A percentile compares a stretch with the other conserved stretches of the same genome.
These are phyloP conservation scores for Fomes fomentarius DNA, from an alignment of 1,284 basidiomycete genomes.

Conservation along the genomic window DNA sequence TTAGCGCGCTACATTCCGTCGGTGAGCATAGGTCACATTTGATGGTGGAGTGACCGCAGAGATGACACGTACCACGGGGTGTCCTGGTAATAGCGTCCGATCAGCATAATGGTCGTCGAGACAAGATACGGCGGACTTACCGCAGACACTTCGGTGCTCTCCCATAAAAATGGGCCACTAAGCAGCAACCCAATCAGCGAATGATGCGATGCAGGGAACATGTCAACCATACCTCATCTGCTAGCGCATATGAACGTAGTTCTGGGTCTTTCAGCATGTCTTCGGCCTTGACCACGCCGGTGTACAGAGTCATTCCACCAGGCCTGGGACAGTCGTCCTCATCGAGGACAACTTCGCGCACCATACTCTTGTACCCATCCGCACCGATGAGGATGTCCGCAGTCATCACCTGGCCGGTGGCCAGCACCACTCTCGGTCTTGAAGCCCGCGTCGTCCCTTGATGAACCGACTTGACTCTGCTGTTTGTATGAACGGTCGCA, in stretches of 20 bases:
- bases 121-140: slow-evolving; percentile 17
- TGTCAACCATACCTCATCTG: slow-evolving; percentile 22
- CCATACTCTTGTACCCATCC: slow-evolving; percentile 39
- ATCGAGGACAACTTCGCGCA: slow-evolving; percentile 33
- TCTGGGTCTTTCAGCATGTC: slow-evolving; percentile 28
- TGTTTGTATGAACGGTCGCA: slow-evolving; percentile 42
- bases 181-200: background rate
- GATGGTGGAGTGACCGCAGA: background rate
- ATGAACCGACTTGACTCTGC: slow-evolving; percentile 35
- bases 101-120: background rate
- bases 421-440: slow-evolving; percentile 35
- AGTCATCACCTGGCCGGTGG: slow-evolving; percentile 38
- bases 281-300: slow-evolving; percentile 21
- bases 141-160: slow-evolving; percentile 21
- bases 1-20: slow-evolving; percentile 20
- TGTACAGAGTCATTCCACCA: slow-evolving; percentile 24
- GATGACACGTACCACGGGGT: slow-evolving; percentile 28
- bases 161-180: slow-evolving; percentile 31
- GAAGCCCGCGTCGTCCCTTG: slow-evolving; percentile 27
- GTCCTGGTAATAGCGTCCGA: slow-evolving; percentile 13
- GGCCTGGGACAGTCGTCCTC: slow-evolving; percentile 15
- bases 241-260: slow-evolving; percentile 17
- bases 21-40: background rate
- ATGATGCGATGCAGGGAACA: background rate
- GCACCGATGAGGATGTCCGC: slow-evolving; percentile 46